These are phyloP conservation scores for Ophiostoma himal-ulmi DNA, from an alignment of 2,329 filamentous ascomycete species.

Conservation along the genomic window DNA sequence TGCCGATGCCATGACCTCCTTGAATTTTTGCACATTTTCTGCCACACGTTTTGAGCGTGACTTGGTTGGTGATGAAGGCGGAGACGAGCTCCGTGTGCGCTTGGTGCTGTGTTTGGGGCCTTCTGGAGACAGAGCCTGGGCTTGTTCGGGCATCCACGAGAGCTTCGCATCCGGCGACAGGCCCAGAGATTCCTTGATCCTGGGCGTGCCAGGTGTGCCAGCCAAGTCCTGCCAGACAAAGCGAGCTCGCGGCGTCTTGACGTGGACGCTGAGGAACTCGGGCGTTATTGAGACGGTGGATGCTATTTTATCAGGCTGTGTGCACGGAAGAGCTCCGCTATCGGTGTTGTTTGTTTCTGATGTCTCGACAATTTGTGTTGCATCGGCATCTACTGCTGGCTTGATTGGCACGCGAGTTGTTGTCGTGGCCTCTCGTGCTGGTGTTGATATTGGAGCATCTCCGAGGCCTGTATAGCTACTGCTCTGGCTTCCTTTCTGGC, in stretches of 20 bases:
- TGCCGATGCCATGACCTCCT: slow-evolving; percentile 57
- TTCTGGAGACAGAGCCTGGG: slow-evolving; percentile 33
- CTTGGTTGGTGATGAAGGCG: slow-evolving; percentile 58
- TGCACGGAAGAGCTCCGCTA: slow-evolving; percentile 21
- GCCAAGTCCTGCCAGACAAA: slow-evolving; percentile 56
- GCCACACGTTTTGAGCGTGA: slow-evolving; percentile 41
- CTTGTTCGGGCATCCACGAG: slow-evolving; percentile 52
- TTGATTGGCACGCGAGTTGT: slow-evolving; percentile 19
- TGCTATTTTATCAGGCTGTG: slow-evolving; percentile 23
- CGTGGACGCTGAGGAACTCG: slow-evolving; percentile 29
- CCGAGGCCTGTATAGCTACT: neutral
- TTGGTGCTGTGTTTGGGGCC: slow-evolving; percentile 51
- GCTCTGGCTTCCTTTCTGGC: slow-evolving; percentile 1
- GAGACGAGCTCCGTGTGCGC: slow-evolving; percentile 68
- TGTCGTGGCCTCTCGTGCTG: slow-evolving; percentile 13
- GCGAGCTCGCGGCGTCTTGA: slow-evolving; percentile 47
- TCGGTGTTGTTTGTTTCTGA: slow-evolving; percentile 18
- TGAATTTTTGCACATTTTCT: slow-evolving; percentile 54
- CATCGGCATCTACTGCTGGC: slow-evolving; percentile 12
- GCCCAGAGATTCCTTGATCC: slow-evolving; percentile 40
- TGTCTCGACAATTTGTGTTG: neutral
- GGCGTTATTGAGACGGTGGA: slow-evolving; percentile 25
- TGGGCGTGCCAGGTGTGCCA: slow-evolving; percentile 36
- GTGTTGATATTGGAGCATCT: neutral
- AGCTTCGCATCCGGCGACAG: slow-evolving; percentile 57